Evolutionary conservation across 2,329 filamentous ascomycete genomes (phyloP).

Genomic region (Endocalyx cinctus): DNA sequence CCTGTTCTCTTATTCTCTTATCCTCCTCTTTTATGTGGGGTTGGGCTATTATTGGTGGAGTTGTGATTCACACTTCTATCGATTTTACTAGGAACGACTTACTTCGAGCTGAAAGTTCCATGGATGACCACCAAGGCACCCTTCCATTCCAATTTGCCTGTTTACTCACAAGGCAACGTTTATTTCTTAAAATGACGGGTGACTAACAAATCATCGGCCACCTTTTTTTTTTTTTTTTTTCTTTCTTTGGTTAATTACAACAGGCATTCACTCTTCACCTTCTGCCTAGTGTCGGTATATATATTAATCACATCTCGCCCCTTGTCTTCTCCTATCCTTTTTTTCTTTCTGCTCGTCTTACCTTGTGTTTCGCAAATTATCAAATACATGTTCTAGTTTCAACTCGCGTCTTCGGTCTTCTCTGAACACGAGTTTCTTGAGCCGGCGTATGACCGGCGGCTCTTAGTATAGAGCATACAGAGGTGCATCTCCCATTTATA

Average conservation of each 20-base stretch:
- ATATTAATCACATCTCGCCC: no score
- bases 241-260: no score
- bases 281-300: conserved; percentile 25
- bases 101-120: conserved; percentile 12
- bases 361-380: conserved; percentile 15
- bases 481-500: no score
- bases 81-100: no score
- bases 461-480: conserved; percentile 6
- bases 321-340: conserved; percentile 11
- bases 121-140: conserved; percentile 29
- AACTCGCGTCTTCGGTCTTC: no score
- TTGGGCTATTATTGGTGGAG: no score
- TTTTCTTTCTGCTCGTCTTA: conserved; percentile 13
- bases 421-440: no score
- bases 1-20: no score
- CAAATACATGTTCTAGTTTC: conserved; percentile 16
- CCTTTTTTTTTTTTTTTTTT: no score
- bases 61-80: no score
- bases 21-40: no score
- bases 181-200: conserved; percentile 24
- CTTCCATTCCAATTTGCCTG: conserved; percentile 14
- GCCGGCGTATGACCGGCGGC: conserved; percentile 22
- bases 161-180: conserved; percentile 29
- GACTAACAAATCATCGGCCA: conserved; percentile 23
- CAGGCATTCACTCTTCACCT: no score